A percentile compares a stretch with the other conserved stretches of the same genome.
Evolutionary conservation across 2,329 filamentous ascomycete species (phyloP).

Genomic region (Plectosphaerella plurivora): DNA sequence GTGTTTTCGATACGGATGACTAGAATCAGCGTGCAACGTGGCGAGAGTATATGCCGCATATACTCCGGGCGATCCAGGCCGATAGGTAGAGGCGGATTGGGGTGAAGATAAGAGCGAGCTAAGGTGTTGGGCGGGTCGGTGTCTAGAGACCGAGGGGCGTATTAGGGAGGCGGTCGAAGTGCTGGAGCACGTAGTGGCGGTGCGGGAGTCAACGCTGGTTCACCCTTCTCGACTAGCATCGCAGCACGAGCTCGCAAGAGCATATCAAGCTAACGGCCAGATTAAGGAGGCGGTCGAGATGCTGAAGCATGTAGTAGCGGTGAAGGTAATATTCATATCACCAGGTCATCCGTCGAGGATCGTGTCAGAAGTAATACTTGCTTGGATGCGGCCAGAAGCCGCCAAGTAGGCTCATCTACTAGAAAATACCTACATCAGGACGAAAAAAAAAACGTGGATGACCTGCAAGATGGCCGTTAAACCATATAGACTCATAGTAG

Average conservation of each 20-base stretch:
- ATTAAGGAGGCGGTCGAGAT: conserved; percentile 1
- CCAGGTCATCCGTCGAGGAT: not conserved
- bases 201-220: not conserved
- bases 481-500: too few species aligned
- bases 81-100: too few species aligned
- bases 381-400: not conserved
- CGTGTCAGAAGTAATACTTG: not conserved
- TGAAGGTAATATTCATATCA: not conserved
- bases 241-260: conserved; percentile 1
- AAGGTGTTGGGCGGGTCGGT: too few species aligned
- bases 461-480: too few species aligned
- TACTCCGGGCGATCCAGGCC: too few species aligned
- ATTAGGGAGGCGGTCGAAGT: not conserved
- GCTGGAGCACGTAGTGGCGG: conserved; percentile 4
- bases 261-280: conserved; percentile 1
- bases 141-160: not conserved
- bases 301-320: conserved; percentile 2
- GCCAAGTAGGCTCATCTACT: too few species aligned
- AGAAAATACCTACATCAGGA: too few species aligned
- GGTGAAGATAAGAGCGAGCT: too few species aligned
- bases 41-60: too few species aligned
- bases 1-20: too few species aligned
- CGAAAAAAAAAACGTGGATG: too few species aligned
- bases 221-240: conserved; percentile 1
- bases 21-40: too few species aligned